A percentile compares a stretch with the other conserved stretches of the same genome.
These are phyloP conservation scores for Fusarium coicis DNA, from an alignment of 2,329 filamentous ascomycete genomes.

Conservation along the genomic window DNA sequence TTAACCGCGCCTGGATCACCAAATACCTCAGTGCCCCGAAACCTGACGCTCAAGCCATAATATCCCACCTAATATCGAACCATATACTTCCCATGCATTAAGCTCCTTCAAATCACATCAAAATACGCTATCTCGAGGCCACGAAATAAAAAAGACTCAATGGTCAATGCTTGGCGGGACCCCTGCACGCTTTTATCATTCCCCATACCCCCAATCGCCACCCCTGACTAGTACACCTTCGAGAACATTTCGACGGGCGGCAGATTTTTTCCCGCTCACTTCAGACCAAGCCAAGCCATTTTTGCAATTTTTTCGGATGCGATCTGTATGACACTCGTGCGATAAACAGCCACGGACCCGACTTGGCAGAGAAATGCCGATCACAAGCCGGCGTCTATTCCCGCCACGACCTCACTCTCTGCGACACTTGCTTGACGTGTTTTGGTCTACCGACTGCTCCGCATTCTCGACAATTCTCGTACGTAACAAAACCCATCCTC, in stretches of 20 bases:
- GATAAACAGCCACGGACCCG: conserved; percentile 17
- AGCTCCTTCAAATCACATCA: not conserved
- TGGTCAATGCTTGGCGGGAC: conserved; percentile 16
- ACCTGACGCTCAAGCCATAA: not conserved
- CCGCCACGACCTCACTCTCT: not conserved
- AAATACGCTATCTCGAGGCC: conserved; percentile 1
- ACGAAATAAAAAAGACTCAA: conserved; percentile 9
- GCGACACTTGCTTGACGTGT: too few species aligned
- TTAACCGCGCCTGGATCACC: conserved; percentile 17
- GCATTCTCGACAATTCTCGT: conserved; percentile 26
- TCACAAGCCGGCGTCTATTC: not conserved
- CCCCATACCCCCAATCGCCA: not conserved
- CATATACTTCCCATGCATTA: not conserved
- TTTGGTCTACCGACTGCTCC: not conserved
- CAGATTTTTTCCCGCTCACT: not conserved
- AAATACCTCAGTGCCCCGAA: not conserved
- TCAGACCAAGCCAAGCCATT: conserved; percentile 12
- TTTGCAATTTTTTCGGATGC: conserved; percentile 17
- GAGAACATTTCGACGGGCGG: conserved; percentile 31
- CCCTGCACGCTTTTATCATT: conserved; percentile 23
- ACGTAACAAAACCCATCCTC: conserved; percentile 28
- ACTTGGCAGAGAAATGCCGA: conserved; percentile 11
- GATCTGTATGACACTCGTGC: conserved; percentile 16
- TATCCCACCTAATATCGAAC: conserved; percentile 5
- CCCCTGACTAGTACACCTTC: conserved; percentile 31